Percentiles rank a stretch among this genome's conserved stretches.
Conservation (phyloP, 1,139 yeast genomes). For the Saccharomyces pastorianus region DNA sequence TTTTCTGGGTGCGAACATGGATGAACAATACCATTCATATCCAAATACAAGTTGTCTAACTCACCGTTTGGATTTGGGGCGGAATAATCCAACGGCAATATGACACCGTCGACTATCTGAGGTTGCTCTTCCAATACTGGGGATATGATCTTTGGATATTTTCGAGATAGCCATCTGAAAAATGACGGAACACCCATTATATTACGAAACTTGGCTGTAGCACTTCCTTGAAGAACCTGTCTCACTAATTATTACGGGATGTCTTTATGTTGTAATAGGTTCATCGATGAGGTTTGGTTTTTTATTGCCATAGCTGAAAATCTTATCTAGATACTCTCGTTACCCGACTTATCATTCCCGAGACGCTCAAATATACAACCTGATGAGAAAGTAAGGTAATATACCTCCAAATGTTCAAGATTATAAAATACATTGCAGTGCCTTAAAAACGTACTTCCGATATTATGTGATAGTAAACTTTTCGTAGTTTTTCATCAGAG, state of each 20-base stretch:
- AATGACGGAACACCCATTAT: conserved; percentile 87
- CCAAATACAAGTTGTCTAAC: conserved; percentile 79
- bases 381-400: not conserved
- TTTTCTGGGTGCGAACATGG: conserved; percentile 97
- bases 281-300: not conserved
- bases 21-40: conserved; percentile 97
- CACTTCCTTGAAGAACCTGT: not conserved
- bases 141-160: conserved; percentile 89
- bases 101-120: conserved; percentile 46
- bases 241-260: not conserved
- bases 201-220: not conserved
- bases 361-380: not conserved
- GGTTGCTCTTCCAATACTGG: conserved; percentile 78
- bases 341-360: not conserved
- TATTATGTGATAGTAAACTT: too few species aligned
- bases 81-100: conserved; percentile 57
- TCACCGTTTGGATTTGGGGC: conserved; percentile 94
- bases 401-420: too few species aligned
- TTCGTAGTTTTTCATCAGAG: not conserved
- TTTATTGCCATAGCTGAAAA: not conserved
- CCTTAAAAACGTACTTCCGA: too few species aligned
- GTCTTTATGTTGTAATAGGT: not conserved
- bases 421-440: too few species aligned
- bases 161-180: conserved; percentile 89
- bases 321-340: not conserved